A percentile compares a stretch with the other conserved stretches of the same genome.
Evolutionary conservation across 2,329 filamentous ascomycete species (phyloP).

Genomic region (Xylariaceae sp.): DNA sequence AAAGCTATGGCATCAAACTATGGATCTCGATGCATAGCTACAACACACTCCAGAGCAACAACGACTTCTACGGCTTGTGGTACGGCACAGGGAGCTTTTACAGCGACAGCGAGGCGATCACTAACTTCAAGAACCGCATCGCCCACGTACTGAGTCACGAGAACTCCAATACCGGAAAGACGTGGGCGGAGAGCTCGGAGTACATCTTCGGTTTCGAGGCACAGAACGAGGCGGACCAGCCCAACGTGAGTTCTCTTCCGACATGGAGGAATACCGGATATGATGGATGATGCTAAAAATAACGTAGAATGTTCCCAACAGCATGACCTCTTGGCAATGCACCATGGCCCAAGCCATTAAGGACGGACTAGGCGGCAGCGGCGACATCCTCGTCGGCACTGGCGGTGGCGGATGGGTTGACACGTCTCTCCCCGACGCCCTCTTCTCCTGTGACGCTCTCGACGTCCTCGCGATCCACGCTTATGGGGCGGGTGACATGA

Average conservation of each 20-base stretch:
- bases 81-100: not conserved
- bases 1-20: not conserved
- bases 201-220: conserved; percentile 1
- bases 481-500: not conserved
- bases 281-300: not conserved
- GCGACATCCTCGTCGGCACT: not conserved
- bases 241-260: not conserved
- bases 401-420: not conserved
- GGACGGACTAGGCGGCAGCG: not conserved
- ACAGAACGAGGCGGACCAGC: conserved; percentile 1
- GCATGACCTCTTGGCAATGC: not conserved
- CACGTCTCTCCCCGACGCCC: not conserved
- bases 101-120: not conserved
- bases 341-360: conserved; percentile 1
- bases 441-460: not conserved
- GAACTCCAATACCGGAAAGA: not conserved
- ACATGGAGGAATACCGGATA: not conserved
- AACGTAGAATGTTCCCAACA: not conserved
- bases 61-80: not conserved
- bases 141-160: not conserved
- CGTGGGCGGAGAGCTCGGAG: not conserved
- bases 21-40: not conserved
- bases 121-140: not conserved
- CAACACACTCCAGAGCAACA: not conserved
- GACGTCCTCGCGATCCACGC: conserved; percentile 1